Base-by-base conservation (phyloP, 176 grass and related monocot genomes). In the Phoenix roebelenii region DNA sequence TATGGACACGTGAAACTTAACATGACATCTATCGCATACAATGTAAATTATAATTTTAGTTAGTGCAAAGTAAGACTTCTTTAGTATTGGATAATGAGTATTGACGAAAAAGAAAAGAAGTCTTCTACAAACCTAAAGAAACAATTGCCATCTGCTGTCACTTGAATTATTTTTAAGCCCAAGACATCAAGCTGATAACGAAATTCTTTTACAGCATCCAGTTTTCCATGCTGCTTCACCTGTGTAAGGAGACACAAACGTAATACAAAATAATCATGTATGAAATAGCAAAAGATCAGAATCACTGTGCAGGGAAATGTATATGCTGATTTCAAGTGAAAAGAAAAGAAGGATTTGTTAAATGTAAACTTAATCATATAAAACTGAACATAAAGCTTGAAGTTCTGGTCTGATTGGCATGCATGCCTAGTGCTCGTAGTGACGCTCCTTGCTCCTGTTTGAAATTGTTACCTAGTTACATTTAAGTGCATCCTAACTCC, bases 61-160 rank as follows among this genome's bases (percentile, higher is more conserved):
- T 44, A 44, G 2, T 14, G 10, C 7, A 2, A 44, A 44, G 35
- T 12, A 12, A 44, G 35, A 44, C 2, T 44, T 9, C 35, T 44
- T 44, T 44, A 12, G 35, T 44, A 16, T 25, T 69, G 32, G 5
- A 25, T 58, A 23, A 20, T 18, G 20, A 2, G 55, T 20, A 16
- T 59, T 19, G 51, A 15, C 9, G 12, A 3, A 74, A 57, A 16
- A 14, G 15, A 74, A 75, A 79, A 49, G 16, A 66, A 39, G 5
- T 1, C 23, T 23, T 30, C 23, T 60, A n/a, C 55, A 55, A 85
- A 96, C 91, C 91, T 87, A 80, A 96, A 96, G 76, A 90, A 90
- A 65, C 91, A 96, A 67, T 96, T 96, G 51, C 91, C 86, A 65
- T 96, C 86, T 24, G 86, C 67, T 58, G 73, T 86, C 19, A 96